Evolutionary conservation across 2,329 filamentous ascomycete species (phyloP).

Genomic region (Epichloe sylvatica): DNA sequence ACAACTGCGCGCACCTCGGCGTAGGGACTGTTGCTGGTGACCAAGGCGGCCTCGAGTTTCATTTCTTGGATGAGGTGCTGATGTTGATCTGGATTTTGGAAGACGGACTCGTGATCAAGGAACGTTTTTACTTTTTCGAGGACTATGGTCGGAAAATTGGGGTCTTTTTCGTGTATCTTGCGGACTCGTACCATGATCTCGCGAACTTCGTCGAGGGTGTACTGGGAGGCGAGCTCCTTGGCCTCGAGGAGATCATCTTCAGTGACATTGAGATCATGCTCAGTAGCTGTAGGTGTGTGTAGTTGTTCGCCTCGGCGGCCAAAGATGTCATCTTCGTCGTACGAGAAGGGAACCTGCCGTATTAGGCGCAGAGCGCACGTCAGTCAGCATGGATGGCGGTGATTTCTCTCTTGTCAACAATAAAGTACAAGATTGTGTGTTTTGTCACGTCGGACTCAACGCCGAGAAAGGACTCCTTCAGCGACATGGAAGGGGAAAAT

Average conservation of each 20-base stretch:
- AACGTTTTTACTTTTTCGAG: constrained; percentile 28
- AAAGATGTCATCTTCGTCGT: constrained; percentile 24
- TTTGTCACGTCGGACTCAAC: too few species aligned
- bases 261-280: constrained; percentile 30
- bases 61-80: constrained; percentile 36
- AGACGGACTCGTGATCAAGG: constrained; percentile 30
- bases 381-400: not conserved
- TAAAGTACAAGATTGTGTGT: not conserved
- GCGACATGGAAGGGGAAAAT: too few species aligned
- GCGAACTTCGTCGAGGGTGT: constrained; percentile 29
- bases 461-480: too few species aligned
- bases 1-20: constrained; percentile 43
- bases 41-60: constrained; percentile 40
- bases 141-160: constrained; percentile 27
- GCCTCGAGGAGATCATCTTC: constrained; percentile 33
- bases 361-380: not conserved
- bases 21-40: constrained; percentile 43
- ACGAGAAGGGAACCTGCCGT: constrained; percentile 23
- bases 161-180: constrained; percentile 28
- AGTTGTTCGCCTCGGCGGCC: constrained; percentile 17
- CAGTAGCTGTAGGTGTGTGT: constrained; percentile 12
- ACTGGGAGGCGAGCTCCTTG: constrained; percentile 28
- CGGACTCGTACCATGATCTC: constrained; percentile 27
- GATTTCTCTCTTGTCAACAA: not conserved
- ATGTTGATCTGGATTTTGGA: constrained; percentile 31